Evolutionary conservation across 2,329 filamentous ascomycete genomes (phyloP).

Genomic region (Metarhizium album): DNA sequence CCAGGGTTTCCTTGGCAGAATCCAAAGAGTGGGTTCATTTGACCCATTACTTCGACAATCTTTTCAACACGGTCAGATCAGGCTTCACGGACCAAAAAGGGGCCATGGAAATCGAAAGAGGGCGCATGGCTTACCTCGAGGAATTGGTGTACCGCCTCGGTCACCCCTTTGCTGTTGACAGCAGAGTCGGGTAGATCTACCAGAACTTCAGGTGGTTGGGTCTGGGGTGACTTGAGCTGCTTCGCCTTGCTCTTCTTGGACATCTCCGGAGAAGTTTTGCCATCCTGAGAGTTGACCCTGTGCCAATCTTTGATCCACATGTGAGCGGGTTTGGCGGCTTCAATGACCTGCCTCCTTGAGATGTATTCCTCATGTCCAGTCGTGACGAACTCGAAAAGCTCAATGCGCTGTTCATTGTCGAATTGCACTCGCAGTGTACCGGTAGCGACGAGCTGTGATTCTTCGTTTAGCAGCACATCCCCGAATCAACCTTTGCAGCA

Average conservation of each 20-base stretch:
- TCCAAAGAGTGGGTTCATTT: constrained; percentile 53
- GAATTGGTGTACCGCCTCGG: constrained; percentile 51
- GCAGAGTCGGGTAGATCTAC: constrained; percentile 48
- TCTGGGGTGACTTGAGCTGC: constrained; percentile 47
- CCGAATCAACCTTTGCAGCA: not conserved
- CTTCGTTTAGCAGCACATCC: constrained; percentile 19
- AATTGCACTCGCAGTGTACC: constrained; percentile 73
- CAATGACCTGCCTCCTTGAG: constrained; percentile 53
- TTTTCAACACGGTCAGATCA: constrained; percentile 19
- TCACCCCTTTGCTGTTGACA: constrained; percentile 50
- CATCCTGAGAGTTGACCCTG: constrained; percentile 44
- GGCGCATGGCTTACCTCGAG: constrained; percentile 40
- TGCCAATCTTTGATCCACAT: constrained; percentile 58
- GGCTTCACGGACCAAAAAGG: not conserved
- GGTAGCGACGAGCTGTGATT: constrained; percentile 64
- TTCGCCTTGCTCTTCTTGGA: constrained; percentile 54
- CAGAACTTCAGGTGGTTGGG: constrained; percentile 44
- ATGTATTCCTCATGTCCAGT: constrained; percentile 73
- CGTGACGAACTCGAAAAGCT: constrained; percentile 73
- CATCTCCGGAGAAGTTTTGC: constrained; percentile 53
- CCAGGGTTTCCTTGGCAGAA: constrained; percentile 45
- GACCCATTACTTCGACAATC: constrained; percentile 56
- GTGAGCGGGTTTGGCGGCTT: constrained; percentile 50
- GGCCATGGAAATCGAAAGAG: not conserved
- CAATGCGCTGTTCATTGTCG: constrained; percentile 67